These are phyloP conservation scores for Stagonosporopsis chrysanthemi DNA, from an alignment of 2,329 filamentous ascomycete genomes.

Conservation along the genomic window DNA sequence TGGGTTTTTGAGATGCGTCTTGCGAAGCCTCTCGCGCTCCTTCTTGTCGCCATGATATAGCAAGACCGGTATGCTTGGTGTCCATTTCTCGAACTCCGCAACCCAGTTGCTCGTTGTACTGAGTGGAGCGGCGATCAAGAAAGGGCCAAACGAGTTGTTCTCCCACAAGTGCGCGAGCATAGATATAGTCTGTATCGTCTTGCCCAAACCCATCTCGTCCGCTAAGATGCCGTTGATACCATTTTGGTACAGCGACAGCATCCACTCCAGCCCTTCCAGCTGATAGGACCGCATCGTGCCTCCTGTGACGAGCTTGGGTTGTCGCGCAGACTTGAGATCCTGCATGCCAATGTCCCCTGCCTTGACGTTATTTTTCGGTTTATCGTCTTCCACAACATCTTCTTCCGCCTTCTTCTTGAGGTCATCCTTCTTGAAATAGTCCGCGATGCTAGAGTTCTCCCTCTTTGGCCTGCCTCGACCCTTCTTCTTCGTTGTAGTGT, in stretches of 20 bases:
- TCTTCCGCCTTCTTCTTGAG: slow-evolving; percentile 61
- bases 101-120: slow-evolving; percentile 97
- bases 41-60: slow-evolving; percentile 88
- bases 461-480: slow-evolving; percentile 52
- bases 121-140: slow-evolving; percentile 86
- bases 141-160: slow-evolving; percentile 85
- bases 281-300: slow-evolving; percentile 96
- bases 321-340: slow-evolving; percentile 79
- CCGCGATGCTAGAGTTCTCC: slow-evolving; percentile 59
- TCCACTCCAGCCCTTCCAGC: slow-evolving; percentile 92
- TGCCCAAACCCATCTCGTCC: slow-evolving; percentile 93
- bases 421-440: slow-evolving; percentile 68
- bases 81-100: slow-evolving; percentile 90
- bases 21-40: slow-evolving; percentile 78
- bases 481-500: slow-evolving; percentile 33
- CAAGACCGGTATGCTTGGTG: slow-evolving; percentile 84
- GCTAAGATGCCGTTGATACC: slow-evolving; percentile 90
- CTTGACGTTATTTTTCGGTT: slow-evolving; percentile 64
- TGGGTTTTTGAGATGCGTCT: slow-evolving; percentile 73
- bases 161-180: slow-evolving; percentile 88
- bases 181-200: slow-evolving; percentile 90
- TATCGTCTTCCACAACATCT: slow-evolving; percentile 66
- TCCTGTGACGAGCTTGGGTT: slow-evolving; percentile 83
- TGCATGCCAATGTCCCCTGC: slow-evolving; percentile 69
- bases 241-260: slow-evolving; percentile 83